Percentiles rank a stretch among this genome's conserved stretches.
Evolutionary conservation across 768 basidiomycete genomes (phyloP).

Genomic region (Macrolepiota dolichaula): DNA sequence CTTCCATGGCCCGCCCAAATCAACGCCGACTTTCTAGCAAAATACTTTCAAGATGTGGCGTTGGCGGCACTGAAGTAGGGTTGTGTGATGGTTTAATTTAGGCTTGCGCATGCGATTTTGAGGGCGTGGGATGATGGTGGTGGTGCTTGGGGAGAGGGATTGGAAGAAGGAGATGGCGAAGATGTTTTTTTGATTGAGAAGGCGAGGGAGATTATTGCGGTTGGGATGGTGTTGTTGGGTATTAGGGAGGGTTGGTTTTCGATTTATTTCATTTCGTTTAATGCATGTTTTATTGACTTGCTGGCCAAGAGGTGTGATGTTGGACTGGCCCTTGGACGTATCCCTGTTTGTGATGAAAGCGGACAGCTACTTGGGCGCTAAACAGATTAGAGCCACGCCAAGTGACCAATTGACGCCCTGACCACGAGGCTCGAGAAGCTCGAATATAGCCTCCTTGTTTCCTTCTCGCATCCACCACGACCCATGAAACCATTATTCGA

Average conservation of each 20-base stretch:
- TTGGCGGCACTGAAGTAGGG: background rate
- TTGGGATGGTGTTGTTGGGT: background rate
- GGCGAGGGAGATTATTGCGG: background rate
- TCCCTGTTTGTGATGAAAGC: too few relatives aligned
- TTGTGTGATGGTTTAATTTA: slow-evolving; percentile 20
- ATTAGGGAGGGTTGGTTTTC: background rate
- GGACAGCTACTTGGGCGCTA: too few relatives aligned
- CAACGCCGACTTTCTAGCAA: background rate
- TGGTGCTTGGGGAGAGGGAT: background rate
- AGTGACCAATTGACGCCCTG: too few relatives aligned
- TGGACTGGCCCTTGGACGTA: too few relatives aligned
- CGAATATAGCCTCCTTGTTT: too few relatives aligned
- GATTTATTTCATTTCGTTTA: too few relatives aligned
- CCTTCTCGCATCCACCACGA: too few relatives aligned
- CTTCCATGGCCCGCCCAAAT: background rate
- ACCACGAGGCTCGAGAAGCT: too few relatives aligned
- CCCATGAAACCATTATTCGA: too few relatives aligned
- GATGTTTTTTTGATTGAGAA: background rate
- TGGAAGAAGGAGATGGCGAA: slow-evolving; percentile 24
- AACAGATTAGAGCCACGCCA: too few relatives aligned
- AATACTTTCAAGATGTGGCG: background rate
- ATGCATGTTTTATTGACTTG: too few relatives aligned
- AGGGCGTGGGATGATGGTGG: background rate
- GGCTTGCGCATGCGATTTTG: background rate
- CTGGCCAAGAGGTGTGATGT: too few relatives aligned